phyloP scores from a whole-genome alignment of 805 yeast species.

The Saccharomyces jurei region DNA sequence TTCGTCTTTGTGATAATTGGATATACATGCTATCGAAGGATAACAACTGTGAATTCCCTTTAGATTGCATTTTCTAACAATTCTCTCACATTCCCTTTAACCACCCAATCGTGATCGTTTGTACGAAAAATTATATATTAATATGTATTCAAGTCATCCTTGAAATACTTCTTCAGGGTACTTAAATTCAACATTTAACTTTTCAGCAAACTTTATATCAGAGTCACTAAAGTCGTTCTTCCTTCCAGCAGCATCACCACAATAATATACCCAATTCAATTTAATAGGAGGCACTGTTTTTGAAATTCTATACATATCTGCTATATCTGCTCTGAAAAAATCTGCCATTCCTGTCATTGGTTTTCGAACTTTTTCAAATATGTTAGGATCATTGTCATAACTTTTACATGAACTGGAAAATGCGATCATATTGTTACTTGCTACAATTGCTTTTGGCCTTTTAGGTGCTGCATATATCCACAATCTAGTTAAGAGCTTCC shows the following conservation, averaged over 20 bases:
- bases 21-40: slow-evolving; percentile 4
- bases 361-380: slow-evolving; percentile 45
- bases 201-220: slow-evolving; percentile 63
- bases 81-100: background rate
- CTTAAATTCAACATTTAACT: slow-evolving; percentile 44
- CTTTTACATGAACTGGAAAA: background rate
- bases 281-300: background rate
- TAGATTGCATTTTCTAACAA: background rate
- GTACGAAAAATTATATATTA: background rate
- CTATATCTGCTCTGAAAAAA: slow-evolving; percentile 31
- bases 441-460: slow-evolving; percentile 33
- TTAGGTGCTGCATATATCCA: slow-evolving; percentile 62
- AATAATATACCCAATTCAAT: slow-evolving; percentile 35
- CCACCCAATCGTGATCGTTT: background rate
- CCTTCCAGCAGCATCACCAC: slow-evolving; percentile 98
- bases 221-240: slow-evolving; percentile 68
- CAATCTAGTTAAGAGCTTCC: slow-evolving; percentile 19
- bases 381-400: background rate
- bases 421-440: background rate
- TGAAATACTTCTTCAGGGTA: slow-evolving; percentile 65
- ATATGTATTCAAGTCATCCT: background rate
- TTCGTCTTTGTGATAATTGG: slow-evolving; percentile 16
- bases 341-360: slow-evolving; percentile 78
- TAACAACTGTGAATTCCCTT: background rate
- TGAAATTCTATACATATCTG: slow-evolving; percentile 4